A percentile compares a stretch with the other conserved stretches of the same genome.
phyloP scores from a whole-genome alignment of 2,329 filamentous ascomycete species.

The Paraphaeosphaeria minitans region DNA sequence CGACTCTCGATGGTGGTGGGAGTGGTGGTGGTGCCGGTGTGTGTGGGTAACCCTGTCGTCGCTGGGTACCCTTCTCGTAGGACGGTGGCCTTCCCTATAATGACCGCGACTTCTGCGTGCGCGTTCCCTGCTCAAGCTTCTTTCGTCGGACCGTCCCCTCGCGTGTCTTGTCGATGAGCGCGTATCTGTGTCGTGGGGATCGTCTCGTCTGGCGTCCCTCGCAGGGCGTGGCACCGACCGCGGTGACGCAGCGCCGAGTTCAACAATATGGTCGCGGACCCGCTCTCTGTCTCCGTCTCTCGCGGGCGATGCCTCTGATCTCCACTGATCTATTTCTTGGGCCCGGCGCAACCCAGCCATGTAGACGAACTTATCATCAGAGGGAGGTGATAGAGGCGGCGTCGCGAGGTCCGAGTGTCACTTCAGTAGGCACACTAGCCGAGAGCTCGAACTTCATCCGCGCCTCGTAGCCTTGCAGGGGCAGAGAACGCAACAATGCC shows the following conservation, averaged over 20 bases:
- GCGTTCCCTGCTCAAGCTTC: constrained; percentile 39
- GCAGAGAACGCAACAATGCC: constrained; percentile 16
- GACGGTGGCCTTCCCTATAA: constrained; percentile 44
- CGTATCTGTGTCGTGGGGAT: constrained; percentile 32
- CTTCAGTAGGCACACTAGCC: constrained; percentile 35
- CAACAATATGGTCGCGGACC: constrained; percentile 31
- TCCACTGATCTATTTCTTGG: constrained; percentile 52
- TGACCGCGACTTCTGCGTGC: constrained; percentile 39
- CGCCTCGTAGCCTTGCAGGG: constrained; percentile 21
- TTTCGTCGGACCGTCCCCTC: constrained; percentile 38
- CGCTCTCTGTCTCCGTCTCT: constrained; percentile 42
- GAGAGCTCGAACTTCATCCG: constrained; percentile 32
- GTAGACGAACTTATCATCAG: constrained; percentile 49
- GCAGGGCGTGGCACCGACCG: constrained; percentile 36
- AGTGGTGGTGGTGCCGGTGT: constrained; percentile 42
- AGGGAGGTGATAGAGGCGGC: constrained; percentile 38
- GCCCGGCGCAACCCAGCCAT: constrained; percentile 51
- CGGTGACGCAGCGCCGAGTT: constrained; percentile 43
- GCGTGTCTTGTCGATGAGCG: constrained; percentile 32
- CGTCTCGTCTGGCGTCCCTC: constrained; percentile 39
- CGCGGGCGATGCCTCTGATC: constrained; percentile 47
- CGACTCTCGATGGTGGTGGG: constrained; percentile 39
- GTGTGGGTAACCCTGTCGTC: constrained; percentile 42
- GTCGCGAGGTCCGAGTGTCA: constrained; percentile 43
- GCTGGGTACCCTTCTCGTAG: constrained; percentile 44